Conservation (phyloP, 2,329 filamentous ascomycete species). For the Sporothrix curviconia region DNA sequence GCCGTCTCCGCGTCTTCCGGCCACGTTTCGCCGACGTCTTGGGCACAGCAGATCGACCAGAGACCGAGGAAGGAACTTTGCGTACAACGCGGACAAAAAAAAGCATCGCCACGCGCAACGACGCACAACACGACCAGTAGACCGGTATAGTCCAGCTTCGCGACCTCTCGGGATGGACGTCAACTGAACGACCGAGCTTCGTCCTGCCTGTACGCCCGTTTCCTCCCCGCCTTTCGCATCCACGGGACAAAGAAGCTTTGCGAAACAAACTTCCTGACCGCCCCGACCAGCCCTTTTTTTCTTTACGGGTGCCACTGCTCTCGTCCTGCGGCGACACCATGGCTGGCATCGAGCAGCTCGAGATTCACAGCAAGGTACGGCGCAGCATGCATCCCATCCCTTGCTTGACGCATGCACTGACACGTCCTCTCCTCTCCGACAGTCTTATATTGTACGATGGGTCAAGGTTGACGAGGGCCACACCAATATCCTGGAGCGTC, state of each 20-base stretch:
- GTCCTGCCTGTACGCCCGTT: not conserved
- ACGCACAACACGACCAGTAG: not conserved
- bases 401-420: too few species aligned
- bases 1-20: conserved; percentile 7
- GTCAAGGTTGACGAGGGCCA: conserved; percentile 83
- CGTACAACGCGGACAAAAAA: not conserved
- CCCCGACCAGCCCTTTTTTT: not conserved
- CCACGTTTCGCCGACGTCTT: conserved; percentile 1
- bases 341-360: conserved; percentile 93
- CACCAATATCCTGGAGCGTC: conserved; percentile 94
- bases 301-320: not conserved
- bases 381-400: too few species aligned
- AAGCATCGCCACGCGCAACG: not conserved
- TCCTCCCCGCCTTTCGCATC: too few species aligned
- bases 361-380: conserved; percentile 89
- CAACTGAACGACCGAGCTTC: not conserved
- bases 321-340: conserved; percentile 39
- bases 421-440: conserved; percentile 2
- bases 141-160: not conserved
- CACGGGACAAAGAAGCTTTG: too few species aligned
- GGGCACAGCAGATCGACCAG: too few species aligned
- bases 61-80: too few species aligned
- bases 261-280: too few species aligned
- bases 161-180: not conserved
- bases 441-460: conserved; percentile 99